These are phyloP conservation scores for Sporothrix brunneoviolacea DNA, from an alignment of 2,329 filamentous ascomycete genomes.

Conservation along the genomic window DNA sequence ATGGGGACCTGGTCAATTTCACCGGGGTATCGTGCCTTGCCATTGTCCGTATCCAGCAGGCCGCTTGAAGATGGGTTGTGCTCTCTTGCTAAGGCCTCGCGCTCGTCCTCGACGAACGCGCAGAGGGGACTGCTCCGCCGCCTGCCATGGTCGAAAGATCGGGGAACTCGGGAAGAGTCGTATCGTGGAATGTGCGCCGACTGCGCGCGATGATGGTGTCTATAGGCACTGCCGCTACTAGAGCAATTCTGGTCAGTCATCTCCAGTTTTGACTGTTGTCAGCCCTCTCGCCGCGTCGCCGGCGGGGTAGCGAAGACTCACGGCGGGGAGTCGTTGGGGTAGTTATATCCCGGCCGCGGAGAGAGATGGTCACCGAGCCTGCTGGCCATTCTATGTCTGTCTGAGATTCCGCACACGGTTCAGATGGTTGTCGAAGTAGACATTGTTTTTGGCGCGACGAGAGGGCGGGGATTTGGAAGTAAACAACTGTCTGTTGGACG, in stretches of 20 bases:
- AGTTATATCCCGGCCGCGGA: constrained; percentile 8
- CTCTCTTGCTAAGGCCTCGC: constrained; percentile 55
- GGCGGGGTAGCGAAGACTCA: constrained; percentile 12
- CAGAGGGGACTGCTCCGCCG: constrained; percentile 44
- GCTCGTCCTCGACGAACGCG: constrained; percentile 65
- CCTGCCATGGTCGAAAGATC: background rate
- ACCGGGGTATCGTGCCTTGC: constrained; percentile 56
- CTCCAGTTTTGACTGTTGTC: too few species aligned
- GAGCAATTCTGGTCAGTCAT: too few species aligned
- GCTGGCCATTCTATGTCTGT: constrained; percentile 12
- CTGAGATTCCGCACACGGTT: background rate
- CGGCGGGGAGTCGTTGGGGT: constrained; percentile 8
- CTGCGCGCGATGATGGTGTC: constrained; percentile 6
- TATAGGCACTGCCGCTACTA: background rate
- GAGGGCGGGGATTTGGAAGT: background rate
- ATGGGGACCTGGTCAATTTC: constrained; percentile 62
- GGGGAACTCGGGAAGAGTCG: background rate
- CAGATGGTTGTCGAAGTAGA: constrained; percentile 6
- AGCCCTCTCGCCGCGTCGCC: too few species aligned
- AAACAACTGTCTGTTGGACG: constrained; percentile 1
- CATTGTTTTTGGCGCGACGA: constrained; percentile 8
- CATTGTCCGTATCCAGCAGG: constrained; percentile 33
- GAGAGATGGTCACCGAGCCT: background rate
- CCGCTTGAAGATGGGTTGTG: constrained; percentile 33
- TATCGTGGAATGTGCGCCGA: constrained; percentile 4